These are phyloP conservation scores for Starmera caribaea DNA, from an alignment of 805 yeast genomes.

Conservation along the genomic window DNA sequence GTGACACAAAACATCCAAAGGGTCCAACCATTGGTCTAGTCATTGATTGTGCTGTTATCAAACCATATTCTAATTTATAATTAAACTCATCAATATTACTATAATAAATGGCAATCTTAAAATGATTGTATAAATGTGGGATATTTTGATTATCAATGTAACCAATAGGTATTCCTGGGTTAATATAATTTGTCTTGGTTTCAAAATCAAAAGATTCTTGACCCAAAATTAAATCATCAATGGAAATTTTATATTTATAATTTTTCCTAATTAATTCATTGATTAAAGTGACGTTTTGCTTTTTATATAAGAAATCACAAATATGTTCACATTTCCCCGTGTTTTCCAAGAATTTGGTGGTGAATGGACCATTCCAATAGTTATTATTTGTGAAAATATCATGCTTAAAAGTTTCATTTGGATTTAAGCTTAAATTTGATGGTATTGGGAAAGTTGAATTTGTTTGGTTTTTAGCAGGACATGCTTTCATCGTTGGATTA, in stretches of 20 bases:
- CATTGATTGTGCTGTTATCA: slow-evolving; percentile 17
- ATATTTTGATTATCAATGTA: slow-evolving; percentile 18
- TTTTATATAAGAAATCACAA: slow-evolving; percentile 12
- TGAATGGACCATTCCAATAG: slow-evolving; percentile 12
- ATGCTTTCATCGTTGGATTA: slow-evolving; percentile 13
- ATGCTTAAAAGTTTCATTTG: not conserved
- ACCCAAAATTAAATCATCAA: slow-evolving; percentile 23
- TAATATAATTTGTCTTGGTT: slow-evolving; percentile 17
- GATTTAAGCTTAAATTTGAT: not conserved
- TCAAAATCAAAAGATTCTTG: slow-evolving; percentile 19
- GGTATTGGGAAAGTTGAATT: not conserved
- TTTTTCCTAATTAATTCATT: slow-evolving; percentile 19
- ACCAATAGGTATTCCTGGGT: slow-evolving; percentile 21
- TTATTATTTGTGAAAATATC: slow-evolving; percentile 11
- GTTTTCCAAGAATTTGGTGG: slow-evolving; percentile 9
- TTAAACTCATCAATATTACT: slow-evolving; percentile 1
- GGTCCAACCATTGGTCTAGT: slow-evolving; percentile 16
- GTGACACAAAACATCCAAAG: slow-evolving; percentile 14
- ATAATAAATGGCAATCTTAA: slow-evolving; percentile 20
- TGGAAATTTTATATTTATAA: slow-evolving; percentile 19
- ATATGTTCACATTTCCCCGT: slow-evolving; percentile 6
- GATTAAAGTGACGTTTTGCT: slow-evolving; percentile 16
- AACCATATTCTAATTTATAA: slow-evolving; percentile 13
- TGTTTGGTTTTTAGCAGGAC: slow-evolving; percentile 8
- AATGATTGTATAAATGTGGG: slow-evolving; percentile 22